Evolutionary conservation across 257 asterid genomes (phyloP), one percentile per base, ranked within the genome.

Genomic region (Nicotiana obtusifolia): DNA sequence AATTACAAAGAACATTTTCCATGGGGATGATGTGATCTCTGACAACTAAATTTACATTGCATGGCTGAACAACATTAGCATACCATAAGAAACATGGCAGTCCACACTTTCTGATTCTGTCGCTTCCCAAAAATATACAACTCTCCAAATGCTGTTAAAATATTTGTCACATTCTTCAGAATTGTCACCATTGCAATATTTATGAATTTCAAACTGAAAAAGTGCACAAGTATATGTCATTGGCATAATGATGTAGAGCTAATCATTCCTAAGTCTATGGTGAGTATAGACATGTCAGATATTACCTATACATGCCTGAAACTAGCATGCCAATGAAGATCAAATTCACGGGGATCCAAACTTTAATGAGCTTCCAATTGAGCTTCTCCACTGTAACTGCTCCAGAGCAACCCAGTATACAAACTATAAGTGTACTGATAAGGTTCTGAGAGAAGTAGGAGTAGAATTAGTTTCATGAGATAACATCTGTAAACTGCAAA

Each of bases 101-200:
- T 89, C 91, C 91, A 87, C 30, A 89, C 90, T 89, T 89, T 80
- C 82, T 84, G 87, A 77, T 87, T 89, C 80, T 89, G 90, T 77
- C 80, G 80, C 86, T 89, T 89, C 85, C 86, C 89, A 88, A 89
- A 89, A 67, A 89, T 82, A 84, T 87, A 89, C 64, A 76, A 82
- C 71, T 89, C 90, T 77, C 91, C 91, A 64, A 78, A 47, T 11
- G 91, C 91, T 37, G 91, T 89, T 82, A 89, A 85, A 82, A 89
- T 89, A 82, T 89, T 89, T 81, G 91, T 89, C 86, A 85, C 53
- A 54, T 89, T 89, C 91, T 89, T 89, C 89, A 89, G 84, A 84
- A 89, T 84, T 22, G 91, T 89, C 88, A 89, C 91, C 91, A 89
- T 89, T 64, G 91, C 90, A 83, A 89, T 83, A 87, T 89, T 89